Base-by-base conservation (phyloP, 495 filamentous ascomycete genomes). In the Trypethelium eluteriae region DNA sequence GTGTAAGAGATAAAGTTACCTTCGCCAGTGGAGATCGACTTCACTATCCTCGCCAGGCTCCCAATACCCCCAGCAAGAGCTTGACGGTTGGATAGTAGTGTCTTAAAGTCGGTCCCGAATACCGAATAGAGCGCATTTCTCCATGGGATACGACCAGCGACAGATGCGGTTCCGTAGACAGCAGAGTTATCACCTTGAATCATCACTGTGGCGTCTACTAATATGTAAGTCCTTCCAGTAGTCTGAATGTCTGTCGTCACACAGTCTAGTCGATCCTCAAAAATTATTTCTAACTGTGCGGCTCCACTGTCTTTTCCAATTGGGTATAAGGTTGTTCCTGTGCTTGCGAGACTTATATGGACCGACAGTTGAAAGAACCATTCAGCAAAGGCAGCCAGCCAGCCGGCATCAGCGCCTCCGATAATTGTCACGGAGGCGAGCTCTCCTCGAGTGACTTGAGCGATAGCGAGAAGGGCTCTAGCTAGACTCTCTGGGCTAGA, bases 401-500 rank as follows among this genome's bases (percentile, higher is more conserved):
- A 63, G 38, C 32, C 62, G 9, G 18, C 62, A 63, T 34, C 38
- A 7, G 62, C 38, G 38, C 62, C 18, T 39, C 16, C 25, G 38
- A 39, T 63, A 4, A 63, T 41, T 34, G 18, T 36, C 9, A 63
- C 38, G 10, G 18, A 39, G 11, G 32, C 62, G 25, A 38, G 32
- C 11, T 10, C 9, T 39, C 18, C 38, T 5, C 36, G n/a, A 11
- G 62, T 35, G 11, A 63, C 62, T 39, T 38, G 18, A 39, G 18
- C 62, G 12, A 63, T 4, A 4, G 16, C 38, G 32, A 63, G 18
- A 9, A 63, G 12, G 11, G 18, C 38, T 9, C 5, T 18, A 34
- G 62, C 62, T 35, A 63, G 18, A 38, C 38, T 18, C 36, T 34
- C 10, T 38, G 62, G 62, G 18, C 32, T n/a, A 7, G 62, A 63